Evolutionary conservation across 2,329 filamentous ascomycete genomes (phyloP).

Genomic region (Colletotrichum endophyticum): DNA sequence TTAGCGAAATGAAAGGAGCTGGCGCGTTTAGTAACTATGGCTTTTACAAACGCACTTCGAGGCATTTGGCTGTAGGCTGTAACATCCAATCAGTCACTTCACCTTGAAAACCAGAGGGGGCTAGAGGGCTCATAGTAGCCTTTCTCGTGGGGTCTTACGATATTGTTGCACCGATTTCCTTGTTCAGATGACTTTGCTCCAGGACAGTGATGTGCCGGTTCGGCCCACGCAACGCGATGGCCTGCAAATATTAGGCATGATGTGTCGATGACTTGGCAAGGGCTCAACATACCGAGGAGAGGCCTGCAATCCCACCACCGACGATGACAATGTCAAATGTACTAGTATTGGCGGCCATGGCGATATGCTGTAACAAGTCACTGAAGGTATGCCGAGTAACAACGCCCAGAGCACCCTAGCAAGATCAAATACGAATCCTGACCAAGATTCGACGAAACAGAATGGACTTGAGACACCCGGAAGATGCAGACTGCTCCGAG

Average conservation of each 20-base stretch:
- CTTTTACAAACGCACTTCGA: conserved; percentile 31
- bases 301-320: conserved; percentile 16
- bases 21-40: background rate
- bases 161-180: conserved; percentile 44
- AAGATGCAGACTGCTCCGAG: background rate
- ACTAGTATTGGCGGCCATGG: background rate
- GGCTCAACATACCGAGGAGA: background rate
- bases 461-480: background rate
- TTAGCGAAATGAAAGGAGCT: background rate
- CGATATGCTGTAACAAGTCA: rapidly evolving
- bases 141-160: conserved; percentile 20
- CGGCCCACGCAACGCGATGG: conserved; percentile 38
- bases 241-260: conserved; percentile 17
- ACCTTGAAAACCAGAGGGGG: background rate
- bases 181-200: conserved; percentile 28
- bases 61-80: conserved; percentile 42
- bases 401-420: background rate
- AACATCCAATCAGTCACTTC: background rate
- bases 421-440: background rate
- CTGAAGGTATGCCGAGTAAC: background rate
- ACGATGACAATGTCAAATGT: conserved; percentile 26
- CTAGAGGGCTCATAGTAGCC: background rate
- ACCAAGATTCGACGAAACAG: rapidly evolving
- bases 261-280: background rate
- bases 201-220: conserved; percentile 26